phyloP scores from a whole-genome alignment of 176 grass and related monocot genomes.

The Avena eriantha region DNA sequence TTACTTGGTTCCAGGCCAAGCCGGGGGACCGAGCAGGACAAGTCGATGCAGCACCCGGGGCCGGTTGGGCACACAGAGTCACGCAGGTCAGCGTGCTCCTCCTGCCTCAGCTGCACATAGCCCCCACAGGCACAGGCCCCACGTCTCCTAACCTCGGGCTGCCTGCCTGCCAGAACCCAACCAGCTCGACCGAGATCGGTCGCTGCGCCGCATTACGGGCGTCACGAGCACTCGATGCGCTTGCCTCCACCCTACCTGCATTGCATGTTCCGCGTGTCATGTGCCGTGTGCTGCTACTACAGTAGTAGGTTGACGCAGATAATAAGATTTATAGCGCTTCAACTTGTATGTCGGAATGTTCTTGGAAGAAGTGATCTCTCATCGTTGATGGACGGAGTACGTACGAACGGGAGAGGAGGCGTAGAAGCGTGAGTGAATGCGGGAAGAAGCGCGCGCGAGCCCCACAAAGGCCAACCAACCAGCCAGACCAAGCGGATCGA shows the following conservation, averaged over 20 bases:
- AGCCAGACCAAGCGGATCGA: too few species aligned
- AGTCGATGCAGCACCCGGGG: not conserved
- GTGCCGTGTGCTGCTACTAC: not conserved
- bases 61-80: not conserved
- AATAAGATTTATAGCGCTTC: not conserved
- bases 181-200: not conserved
- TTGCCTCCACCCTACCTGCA: not conserved
- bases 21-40: not conserved
- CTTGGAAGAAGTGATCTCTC: too few species aligned
- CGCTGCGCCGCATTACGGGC: constrained; percentile 40
- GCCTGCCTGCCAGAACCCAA: not conserved
- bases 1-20: not conserved
- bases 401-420: too few species aligned
- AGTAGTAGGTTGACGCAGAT: not conserved
- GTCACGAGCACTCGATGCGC: constrained; percentile 51
- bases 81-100: constrained; percentile 30
- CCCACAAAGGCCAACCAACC: too few species aligned
- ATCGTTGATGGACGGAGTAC: too few species aligned
- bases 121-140: not conserved
- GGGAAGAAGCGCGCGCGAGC: too few species aligned
- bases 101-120: not conserved
- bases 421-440: too few species aligned
- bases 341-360: not conserved
- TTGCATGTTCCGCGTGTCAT: not conserved
- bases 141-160: not conserved